Evolutionary conservation across 139 green algal species (phyloP), one percentile per base, ranked within the genome.

Genomic region (Tetradesmus lagerheimii): DNA sequence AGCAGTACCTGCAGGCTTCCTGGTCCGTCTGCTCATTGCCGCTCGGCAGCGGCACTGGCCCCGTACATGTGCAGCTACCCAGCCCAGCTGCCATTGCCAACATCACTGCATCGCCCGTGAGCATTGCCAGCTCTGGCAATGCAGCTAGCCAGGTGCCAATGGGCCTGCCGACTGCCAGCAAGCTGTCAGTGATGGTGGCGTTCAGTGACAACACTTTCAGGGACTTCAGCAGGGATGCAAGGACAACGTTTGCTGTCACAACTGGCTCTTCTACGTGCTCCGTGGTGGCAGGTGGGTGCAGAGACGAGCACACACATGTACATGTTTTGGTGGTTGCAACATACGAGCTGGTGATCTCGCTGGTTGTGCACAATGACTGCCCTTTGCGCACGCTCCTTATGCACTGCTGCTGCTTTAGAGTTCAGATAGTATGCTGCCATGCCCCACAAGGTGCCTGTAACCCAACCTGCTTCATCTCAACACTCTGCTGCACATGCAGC

Each of bases 151-250:
- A 89, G 86, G 29, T 77, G 15, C 92, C 90, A 31, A 83, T 94
- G 23, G 67, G 27, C 71, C 53, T 94, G 47, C 76, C 89, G 1
- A 88, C 81, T 1, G 47, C n/a, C 37, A 76, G 80, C 9, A 20
- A 2, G 4, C 35, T 94, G 45, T 20, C 6, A 0, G 57, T 93
- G 50, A 20, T 90, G 43, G 85, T 94, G 2, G 45, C 34, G 8
- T 94, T 94, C 34, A 71, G 45, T 34, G 92, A 94, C 37, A 89
- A 86, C 64, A 62, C 12, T 29, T 47, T 91, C 39, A 87, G 82
- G 9, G 90, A 94, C 85, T 92, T 94, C 84, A 92, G 85, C 6
- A 34, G 38, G 11, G 90, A 93, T 31, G 8, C 43, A 0, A 78
- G 90, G 43, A 83, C 89, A 0, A 43, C 15, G 2, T 86, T 92